Conservation (phyloP, 371 early-diverging fungal species). For the Polyrhizophydium stewartii region DNA sequence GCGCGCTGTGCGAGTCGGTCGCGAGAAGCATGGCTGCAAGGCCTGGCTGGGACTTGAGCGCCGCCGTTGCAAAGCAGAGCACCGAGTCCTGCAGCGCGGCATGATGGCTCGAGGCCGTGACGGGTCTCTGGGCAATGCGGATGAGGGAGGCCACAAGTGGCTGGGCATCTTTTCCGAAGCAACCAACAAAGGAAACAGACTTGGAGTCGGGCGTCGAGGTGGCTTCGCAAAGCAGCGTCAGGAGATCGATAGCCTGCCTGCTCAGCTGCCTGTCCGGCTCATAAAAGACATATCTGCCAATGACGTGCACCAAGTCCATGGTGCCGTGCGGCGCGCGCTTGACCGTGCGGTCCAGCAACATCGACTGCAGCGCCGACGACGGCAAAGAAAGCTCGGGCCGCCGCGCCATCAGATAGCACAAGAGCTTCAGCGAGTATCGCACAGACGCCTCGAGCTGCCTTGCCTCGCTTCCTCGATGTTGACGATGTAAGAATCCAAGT, state of each 20-base stretch:
- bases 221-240: constrained; percentile 32
- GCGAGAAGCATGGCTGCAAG: constrained; percentile 30
- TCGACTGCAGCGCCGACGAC: constrained; percentile 27
- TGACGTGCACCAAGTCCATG: constrained; percentile 27
- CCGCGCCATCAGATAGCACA: constrained; percentile 17
- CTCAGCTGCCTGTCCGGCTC: constrained; percentile 21
- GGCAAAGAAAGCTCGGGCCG: constrained; percentile 10
- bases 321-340: neutral
- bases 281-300: constrained; percentile 31
- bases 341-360: constrained; percentile 32
- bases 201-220: constrained; percentile 31
- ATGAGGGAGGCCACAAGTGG: constrained; percentile 5
- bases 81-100: constrained; percentile 24
- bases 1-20: too few relatives aligned
- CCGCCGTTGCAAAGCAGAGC: constrained; percentile 22
- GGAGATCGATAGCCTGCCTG: constrained; percentile 18
- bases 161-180: constrained; percentile 31
- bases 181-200: constrained; percentile 40
- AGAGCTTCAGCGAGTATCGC: constrained; percentile 20
- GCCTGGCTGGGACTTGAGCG: constrained; percentile 39
- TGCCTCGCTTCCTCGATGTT: constrained; percentile 11
- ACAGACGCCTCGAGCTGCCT: constrained; percentile 22
- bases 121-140: neutral
- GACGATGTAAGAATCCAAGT: constrained; percentile 13
- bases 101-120: neutral